Conservation (phyloP, 2,329 filamentous ascomycete genomes). For the Lomentospora prolificans region DNA sequence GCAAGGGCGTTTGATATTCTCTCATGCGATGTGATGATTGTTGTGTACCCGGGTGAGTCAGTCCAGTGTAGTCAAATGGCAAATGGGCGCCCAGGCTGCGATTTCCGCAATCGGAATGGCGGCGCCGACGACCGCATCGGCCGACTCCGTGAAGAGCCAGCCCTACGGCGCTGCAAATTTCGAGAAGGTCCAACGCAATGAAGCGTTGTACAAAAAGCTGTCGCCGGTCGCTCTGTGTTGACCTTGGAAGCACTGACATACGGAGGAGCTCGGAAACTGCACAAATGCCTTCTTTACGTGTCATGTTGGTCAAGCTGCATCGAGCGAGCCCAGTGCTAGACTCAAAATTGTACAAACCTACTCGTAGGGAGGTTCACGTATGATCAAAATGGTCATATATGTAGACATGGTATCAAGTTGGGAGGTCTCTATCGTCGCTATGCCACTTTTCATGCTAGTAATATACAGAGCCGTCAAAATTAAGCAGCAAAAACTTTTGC, state of each 20-base stretch:
- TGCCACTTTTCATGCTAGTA: slow-evolving; percentile 1
- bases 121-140: neutral
- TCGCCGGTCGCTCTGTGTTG: no score
- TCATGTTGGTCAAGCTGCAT: no score
- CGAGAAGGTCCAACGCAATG: neutral
- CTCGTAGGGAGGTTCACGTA: no score
- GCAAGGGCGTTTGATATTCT: no score
- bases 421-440: slow-evolving; percentile 1
- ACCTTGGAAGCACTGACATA: no score
- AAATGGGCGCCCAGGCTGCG: neutral
- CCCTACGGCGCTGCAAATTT: neutral
- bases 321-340: no score
- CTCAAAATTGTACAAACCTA: no score
- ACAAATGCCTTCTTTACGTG: no score
- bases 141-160: neutral
- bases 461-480: slow-evolving; percentile 2
- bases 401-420: slow-evolving; percentile 3
- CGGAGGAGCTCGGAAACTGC: no score
- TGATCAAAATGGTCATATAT: no score
- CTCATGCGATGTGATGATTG: neutral
- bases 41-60: neutral
- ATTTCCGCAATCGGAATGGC: neutral
- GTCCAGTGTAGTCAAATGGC: neutral
- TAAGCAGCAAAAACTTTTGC: neutral
- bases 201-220: no score